phyloP scores from a whole-genome alignment of 176 grass and related monocot genomes.

The Paspalum vaginatum region DNA sequence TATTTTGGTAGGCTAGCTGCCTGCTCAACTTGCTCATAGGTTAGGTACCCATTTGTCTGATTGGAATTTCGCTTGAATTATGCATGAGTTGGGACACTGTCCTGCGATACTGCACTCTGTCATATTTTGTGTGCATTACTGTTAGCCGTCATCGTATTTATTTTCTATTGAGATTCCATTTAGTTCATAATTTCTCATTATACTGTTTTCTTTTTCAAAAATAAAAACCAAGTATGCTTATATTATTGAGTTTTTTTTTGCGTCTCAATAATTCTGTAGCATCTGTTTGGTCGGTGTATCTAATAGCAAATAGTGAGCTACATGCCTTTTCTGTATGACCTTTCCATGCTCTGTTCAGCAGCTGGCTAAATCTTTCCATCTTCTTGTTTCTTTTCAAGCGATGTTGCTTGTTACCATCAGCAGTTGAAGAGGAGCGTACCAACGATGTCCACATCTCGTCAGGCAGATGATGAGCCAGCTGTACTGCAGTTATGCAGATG shows the following conservation, averaged over 20 bases:
- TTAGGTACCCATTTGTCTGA: background rate
- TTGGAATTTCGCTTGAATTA: background rate
- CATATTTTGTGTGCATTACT: background rate
- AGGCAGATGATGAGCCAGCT: conserved; percentile 63
- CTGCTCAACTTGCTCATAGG: conserved; percentile 7
- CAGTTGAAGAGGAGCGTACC: conserved; percentile 42
- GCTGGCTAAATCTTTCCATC: conserved; percentile 24
- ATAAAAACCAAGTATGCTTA: background rate
- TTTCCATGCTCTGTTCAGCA: conserved; percentile 9
- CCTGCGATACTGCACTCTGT: background rate
- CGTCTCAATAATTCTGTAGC: background rate
- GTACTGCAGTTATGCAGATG: conserved; percentile 80
- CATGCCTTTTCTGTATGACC: conserved; percentile 11
- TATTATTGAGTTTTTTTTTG: background rate
- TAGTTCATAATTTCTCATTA: background rate
- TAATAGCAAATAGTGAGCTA: background rate
- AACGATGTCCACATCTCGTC: conserved; percentile 48
- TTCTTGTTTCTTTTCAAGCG: conserved; percentile 22
- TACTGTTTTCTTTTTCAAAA: background rate
- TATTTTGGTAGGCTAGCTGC: background rate
- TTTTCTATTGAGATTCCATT: conserved; percentile 12
- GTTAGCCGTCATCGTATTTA: background rate
- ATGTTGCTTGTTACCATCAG: conserved; percentile 47
- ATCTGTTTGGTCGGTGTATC: conserved; percentile 13
- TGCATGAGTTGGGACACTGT: background rate